These are phyloP conservation scores for Grammothele lineata DNA, from an alignment of 768 basidiomycete species.

Conservation along the genomic window DNA sequence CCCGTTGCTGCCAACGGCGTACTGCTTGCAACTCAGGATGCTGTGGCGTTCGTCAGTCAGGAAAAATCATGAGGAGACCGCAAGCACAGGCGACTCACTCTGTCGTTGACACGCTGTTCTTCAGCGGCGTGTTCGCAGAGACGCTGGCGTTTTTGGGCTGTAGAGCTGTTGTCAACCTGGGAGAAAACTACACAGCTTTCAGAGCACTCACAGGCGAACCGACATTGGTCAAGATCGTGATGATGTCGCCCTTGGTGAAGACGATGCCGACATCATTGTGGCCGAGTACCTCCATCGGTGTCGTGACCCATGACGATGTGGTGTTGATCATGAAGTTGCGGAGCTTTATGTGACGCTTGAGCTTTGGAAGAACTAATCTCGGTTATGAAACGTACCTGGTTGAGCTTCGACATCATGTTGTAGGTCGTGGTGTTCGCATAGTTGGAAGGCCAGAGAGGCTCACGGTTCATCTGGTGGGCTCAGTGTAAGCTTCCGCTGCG, in stretches of 20 bases:
- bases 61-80: not conserved
- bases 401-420: constrained; percentile 55
- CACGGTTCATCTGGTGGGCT: constrained; percentile 58
- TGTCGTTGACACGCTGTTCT: constrained; percentile 42
- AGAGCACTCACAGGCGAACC: constrained; percentile 57
- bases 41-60: constrained; percentile 30
- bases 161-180: not conserved
- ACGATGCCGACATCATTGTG: constrained; percentile 49
- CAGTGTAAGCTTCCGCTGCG: not conserved
- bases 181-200: not conserved
- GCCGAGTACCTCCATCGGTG: constrained; percentile 49
- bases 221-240: constrained; percentile 65
- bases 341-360: constrained; percentile 34
- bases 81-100: constrained; percentile 42
- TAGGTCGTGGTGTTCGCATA: constrained; percentile 59
- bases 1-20: constrained; percentile 63
- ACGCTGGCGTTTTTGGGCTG: constrained; percentile 56
- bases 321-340: constrained; percentile 60
- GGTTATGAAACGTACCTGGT: constrained; percentile 38
- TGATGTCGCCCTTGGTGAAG: constrained; percentile 58
- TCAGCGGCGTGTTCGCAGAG: constrained; percentile 54
- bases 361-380: not conserved
- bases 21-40: constrained; percentile 61
- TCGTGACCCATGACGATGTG: constrained; percentile 43
- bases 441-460: constrained; percentile 67